phyloP scores from a whole-genome alignment of 768 basidiomycete species.

The Tubosaeta brunneosetosa region DNA sequence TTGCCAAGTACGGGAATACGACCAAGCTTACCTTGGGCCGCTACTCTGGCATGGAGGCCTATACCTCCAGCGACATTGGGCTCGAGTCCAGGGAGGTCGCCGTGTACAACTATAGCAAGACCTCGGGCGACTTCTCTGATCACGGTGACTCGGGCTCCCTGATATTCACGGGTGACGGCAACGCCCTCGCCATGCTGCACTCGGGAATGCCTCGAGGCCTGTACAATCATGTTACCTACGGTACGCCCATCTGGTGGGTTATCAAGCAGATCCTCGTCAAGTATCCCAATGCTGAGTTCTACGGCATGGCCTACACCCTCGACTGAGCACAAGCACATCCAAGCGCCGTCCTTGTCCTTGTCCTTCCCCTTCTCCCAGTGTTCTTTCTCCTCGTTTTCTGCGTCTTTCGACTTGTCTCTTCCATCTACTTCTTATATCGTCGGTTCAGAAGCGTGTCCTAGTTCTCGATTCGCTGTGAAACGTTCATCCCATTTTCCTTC shows the following conservation, averaged over 20 bases:
- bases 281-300: too few relatives aligned
- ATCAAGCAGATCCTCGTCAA: neutral
- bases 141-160: slow-evolving; percentile 40
- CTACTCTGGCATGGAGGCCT: slow-evolving; percentile 29
- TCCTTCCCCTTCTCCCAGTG: too few relatives aligned
- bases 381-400: too few relatives aligned
- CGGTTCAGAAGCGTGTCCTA: too few relatives aligned
- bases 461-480: too few relatives aligned
- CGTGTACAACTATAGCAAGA: slow-evolving; percentile 33
- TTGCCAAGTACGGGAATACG: slow-evolving; percentile 31
- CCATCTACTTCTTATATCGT: too few relatives aligned
- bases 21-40: slow-evolving; percentile 35
- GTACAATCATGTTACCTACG: neutral
- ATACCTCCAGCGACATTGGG: slow-evolving; percentile 21
- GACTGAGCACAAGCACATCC: too few relatives aligned
- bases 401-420: too few relatives aligned
- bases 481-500: too few relatives aligned
- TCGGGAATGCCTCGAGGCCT: slow-evolving; percentile 25
- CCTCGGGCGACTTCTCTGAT: slow-evolving; percentile 30
- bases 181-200: slow-evolving; percentile 30
- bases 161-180: slow-evolving; percentile 32
- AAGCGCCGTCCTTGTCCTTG: too few relatives aligned
- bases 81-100: slow-evolving; percentile 29
- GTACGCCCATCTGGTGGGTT: neutral
- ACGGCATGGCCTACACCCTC: too few relatives aligned